Percentiles rank a stretch among this genome's conserved stretches.
Evolutionary conservation across 208 protist species (phyloP).

Genomic region (Leishmania major): DNA sequence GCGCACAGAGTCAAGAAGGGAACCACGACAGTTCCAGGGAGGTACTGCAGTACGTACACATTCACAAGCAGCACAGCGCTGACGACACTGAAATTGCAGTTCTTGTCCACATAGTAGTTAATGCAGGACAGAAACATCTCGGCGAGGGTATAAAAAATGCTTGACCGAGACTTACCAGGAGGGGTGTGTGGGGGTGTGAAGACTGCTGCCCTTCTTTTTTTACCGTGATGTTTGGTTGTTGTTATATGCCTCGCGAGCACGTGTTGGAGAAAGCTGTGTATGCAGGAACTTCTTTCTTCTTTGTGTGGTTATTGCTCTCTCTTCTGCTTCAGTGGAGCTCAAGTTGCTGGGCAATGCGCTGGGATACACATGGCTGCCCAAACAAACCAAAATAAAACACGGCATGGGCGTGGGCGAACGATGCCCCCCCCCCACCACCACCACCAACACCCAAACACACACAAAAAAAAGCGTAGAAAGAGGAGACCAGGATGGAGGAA

Average conservation of each 20-base stretch:
- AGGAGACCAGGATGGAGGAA: neutral
- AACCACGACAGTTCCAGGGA: constrained; percentile 36
- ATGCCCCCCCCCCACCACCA: neutral
- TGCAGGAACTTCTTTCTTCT: neutral
- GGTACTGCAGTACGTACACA: constrained; percentile 31
- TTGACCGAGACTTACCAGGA: neutral
- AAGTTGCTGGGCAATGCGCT: neutral
- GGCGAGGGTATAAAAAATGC: neutral
- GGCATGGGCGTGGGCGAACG: neutral
- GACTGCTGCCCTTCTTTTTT: neutral
- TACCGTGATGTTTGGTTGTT: neutral
- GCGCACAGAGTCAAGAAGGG: constrained; percentile 42
- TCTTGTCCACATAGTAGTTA: constrained; percentile 39
- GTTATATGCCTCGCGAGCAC: neutral
- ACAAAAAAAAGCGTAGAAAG: neutral
- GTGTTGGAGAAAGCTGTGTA: neutral
- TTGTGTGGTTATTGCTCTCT: neutral
- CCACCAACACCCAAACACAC: too few species aligned
- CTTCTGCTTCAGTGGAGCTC: neutral
- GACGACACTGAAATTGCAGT: constrained; percentile 43
- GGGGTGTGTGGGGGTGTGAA: neutral
- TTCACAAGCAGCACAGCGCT: constrained; percentile 41
- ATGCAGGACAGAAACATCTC: constrained; percentile 22
- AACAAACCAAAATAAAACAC: neutral
- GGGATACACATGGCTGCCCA: too few species aligned